Conservation (phyloP, 2,329 filamentous ascomycete species). For the Fusarium heterosporum region DNA sequence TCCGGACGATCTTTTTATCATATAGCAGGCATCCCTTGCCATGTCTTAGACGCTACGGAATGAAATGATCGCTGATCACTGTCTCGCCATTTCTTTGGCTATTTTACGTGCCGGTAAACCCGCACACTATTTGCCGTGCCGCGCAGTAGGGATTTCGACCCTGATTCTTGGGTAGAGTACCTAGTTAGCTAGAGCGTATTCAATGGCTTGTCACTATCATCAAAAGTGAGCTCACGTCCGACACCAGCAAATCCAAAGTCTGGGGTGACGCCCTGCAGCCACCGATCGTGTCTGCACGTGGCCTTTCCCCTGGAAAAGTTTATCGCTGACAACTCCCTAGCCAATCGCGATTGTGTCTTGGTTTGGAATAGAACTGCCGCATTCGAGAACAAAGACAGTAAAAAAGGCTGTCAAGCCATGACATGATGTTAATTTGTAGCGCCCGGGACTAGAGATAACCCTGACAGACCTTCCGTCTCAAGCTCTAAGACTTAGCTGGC, state of each 20-base stretch:
- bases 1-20: neutral
- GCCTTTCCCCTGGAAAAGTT: constrained; percentile 22
- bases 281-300: constrained; percentile 24
- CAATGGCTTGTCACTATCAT: neutral
- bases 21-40: neutral
- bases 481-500: neutral
- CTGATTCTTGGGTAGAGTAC: too few relatives aligned
- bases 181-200: too few relatives aligned
- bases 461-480: too few relatives aligned
- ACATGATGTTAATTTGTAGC: neutral
- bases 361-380: neutral
- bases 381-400: neutral
- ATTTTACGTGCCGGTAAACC: neutral
- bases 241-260: constrained; percentile 1
- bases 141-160: too few relatives aligned
- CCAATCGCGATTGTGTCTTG: constrained; percentile 23
- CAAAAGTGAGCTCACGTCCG: neutral
- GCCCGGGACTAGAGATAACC: neutral
- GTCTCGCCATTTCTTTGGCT: neutral
- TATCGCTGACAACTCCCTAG: constrained; percentile 15
- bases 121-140: too few relatives aligned
- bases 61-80: neutral
- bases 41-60: neutral
- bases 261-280: constrained; percentile 9
- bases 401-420: constrained; percentile 3